Evolutionary conservation across 2,329 filamentous ascomycete species (phyloP).

Genomic region (Aspergillus oerlinghausenensis): DNA sequence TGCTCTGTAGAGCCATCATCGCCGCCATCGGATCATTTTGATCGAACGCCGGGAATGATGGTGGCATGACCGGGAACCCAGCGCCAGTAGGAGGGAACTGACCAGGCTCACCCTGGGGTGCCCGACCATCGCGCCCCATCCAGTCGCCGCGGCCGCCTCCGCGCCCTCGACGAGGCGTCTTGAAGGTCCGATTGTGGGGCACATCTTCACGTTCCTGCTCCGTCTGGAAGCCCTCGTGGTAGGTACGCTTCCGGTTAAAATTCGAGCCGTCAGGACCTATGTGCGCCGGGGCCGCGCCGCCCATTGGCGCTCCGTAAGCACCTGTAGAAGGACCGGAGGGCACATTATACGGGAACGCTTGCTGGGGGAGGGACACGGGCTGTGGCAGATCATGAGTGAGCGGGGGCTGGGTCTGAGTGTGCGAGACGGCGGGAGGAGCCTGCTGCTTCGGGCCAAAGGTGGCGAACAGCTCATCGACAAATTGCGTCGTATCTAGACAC

Average conservation of each 20-base stretch:
- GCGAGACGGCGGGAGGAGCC: conserved; percentile 20
- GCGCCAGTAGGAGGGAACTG: conserved; percentile 25
- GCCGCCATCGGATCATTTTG: conserved; percentile 53
- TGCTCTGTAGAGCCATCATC: conserved; percentile 50
- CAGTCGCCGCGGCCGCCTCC: conserved; percentile 43
- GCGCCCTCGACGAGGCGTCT: conserved; percentile 38
- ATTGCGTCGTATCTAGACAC: conserved; percentile 44
- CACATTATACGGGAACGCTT: conserved; percentile 19
- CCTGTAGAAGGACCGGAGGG: conserved; percentile 18
- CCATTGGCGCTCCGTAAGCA: conserved; percentile 17
- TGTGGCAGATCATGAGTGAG: conserved; percentile 19
- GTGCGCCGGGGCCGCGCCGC: conserved; percentile 15
- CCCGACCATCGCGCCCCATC: conserved; percentile 27
- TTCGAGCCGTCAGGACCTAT: conserved; percentile 19
- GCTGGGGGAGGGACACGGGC: conserved; percentile 14
- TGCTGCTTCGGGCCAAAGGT: conserved; percentile 46
- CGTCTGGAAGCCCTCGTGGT: conserved; percentile 46
- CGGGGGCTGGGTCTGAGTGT: conserved; percentile 20
- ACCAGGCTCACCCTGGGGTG: conserved; percentile 16
- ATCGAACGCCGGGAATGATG: conserved; percentile 50
- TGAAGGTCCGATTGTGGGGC: conserved; percentile 46
- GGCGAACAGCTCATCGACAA: conserved; percentile 54
- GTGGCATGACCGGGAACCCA: conserved; percentile 36
- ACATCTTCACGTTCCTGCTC: conserved; percentile 41
- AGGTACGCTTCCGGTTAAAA: conserved; percentile 49